Conservation (phyloP, 148 eudicot species). For the Oxyria digyna region DNA sequence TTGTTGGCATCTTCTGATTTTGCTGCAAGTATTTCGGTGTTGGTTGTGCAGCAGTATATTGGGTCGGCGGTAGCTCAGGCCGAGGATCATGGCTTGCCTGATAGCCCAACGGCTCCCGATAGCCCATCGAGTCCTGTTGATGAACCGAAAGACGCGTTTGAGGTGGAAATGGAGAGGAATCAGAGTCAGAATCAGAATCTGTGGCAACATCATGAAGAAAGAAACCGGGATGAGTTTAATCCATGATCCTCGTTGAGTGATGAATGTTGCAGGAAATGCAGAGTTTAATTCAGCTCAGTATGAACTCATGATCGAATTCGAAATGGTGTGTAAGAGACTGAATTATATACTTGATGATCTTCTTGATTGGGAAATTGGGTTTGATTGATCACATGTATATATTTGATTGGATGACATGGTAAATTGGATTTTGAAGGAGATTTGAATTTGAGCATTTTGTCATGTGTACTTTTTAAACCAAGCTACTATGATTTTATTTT, state of each 20-base stretch:
- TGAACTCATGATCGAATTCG: background rate
- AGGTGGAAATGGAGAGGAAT: background rate
- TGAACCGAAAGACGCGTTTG: background rate
- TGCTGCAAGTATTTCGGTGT: slow-evolving; percentile 45
- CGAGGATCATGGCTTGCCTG: slow-evolving; percentile 26
- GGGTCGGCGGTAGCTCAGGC: slow-evolving; percentile 25
- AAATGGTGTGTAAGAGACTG: background rate
- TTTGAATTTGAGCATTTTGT: background rate
- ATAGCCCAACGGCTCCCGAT: slow-evolving; percentile 18
- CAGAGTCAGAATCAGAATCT: background rate
- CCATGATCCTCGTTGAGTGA: background rate
- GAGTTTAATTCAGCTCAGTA: background rate
- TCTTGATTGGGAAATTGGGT: background rate
- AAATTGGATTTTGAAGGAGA: too few relatives aligned
- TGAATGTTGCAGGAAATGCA: background rate
- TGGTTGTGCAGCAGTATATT: slow-evolving; percentile 56
- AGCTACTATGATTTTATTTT: too few relatives aligned
- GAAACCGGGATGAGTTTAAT: background rate
- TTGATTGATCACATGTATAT: background rate
- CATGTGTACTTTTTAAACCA: background rate
- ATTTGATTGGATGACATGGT: background rate
- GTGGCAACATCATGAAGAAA: background rate
- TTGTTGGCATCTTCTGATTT: slow-evolving; percentile 77
- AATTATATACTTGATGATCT: background rate
- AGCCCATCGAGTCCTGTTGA: too few relatives aligned